Evolutionary conservation across 1,139 yeast genomes (phyloP), one percentile per base, ranked within the genome.

Genomic region (Candida dubliniensis): DNA sequence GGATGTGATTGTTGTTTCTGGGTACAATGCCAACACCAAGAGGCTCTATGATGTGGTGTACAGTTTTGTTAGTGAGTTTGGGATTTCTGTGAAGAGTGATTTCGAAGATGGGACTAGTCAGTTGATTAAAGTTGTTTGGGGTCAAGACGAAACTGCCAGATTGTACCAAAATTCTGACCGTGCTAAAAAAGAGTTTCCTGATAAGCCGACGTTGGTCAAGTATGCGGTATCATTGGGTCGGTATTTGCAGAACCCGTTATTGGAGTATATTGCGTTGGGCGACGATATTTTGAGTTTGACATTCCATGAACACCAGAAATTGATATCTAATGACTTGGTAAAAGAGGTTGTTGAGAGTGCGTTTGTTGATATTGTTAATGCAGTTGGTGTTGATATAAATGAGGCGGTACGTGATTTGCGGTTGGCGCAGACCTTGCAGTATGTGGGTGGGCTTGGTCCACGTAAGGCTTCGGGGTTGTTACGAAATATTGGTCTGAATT

Each of bases 351-450:
- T 88, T 43, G 95, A 87, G 51, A 76, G 95, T 2, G 88, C 84
- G 1, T 84, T 88, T 63, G 98, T 95, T 35, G 99, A 93, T 66
- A 82, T 85, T 46, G 89, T 89, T 31, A 91, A 93, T 62, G 71
- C 88, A 71, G 95, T 88, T 38, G 99, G 99, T 55, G 87, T 91
- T 33, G 96, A 91, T 54, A 84, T 95, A 56, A 93, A 93, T 59
- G 95, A 85, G 52, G 96, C 97, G 3, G 82, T 88, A 8, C 75
- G 90, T 49, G 87, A 85, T 46, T 72, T 82, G 1, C 87, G 88
- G 56, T 66, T 81, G 50, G 88, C 96, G 0, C 79, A 81, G 42
- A 65, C 82, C 42, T 70, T 93, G 49, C 95, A 83, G 33, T 95
- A 77, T 60, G 79, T 93, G 45, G 81, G 95, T 13, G 99, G 99